Conservation (phyloP, 2,329 filamentous ascomycete genomes). For the Lecanicillium sp. region DNA sequence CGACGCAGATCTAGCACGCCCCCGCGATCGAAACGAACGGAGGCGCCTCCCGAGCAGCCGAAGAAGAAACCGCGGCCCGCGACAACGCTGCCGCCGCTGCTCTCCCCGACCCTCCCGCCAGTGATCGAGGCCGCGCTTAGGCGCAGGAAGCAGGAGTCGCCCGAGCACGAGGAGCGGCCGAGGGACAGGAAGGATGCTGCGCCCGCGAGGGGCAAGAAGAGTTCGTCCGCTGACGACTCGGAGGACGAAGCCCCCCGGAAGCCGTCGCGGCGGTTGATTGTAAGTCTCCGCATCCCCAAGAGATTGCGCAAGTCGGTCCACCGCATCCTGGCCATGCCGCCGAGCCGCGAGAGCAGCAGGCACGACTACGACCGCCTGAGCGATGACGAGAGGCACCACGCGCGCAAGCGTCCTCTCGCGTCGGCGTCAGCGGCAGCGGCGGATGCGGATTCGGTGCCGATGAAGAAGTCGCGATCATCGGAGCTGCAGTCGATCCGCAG, state of each 20-base stretch:
- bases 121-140: constrained; percentile 43
- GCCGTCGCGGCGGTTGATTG: constrained; percentile 29
- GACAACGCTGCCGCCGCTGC: constrained; percentile 39
- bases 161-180: constrained; percentile 15
- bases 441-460: constrained; percentile 30
- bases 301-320: constrained; percentile 37
- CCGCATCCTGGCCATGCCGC: constrained; percentile 39
- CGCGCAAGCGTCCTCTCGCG: constrained; percentile 50
- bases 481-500: constrained; percentile 30
- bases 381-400: constrained; percentile 17
- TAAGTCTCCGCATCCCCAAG: constrained; percentile 46
- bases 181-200: constrained; percentile 16
- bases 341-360: constrained; percentile 31
- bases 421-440: constrained; percentile 33
- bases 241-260: constrained; percentile 28
- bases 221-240: constrained; percentile 21
- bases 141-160: constrained; percentile 17
- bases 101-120: constrained; percentile 52
- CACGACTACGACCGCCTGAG: constrained; percentile 1
- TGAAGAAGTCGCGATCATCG: constrained; percentile 38
- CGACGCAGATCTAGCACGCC: constrained; percentile 21
- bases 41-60: constrained; percentile 21
- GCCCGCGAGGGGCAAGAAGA: constrained; percentile 22
- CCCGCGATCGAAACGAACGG: constrained; percentile 20
- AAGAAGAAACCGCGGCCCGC: constrained; percentile 34